A percentile compares a stretch with the other conserved stretches of the same genome.
Conservation (phyloP, 306 rosid genomes). For the Adenanthera pavonina region DNA sequence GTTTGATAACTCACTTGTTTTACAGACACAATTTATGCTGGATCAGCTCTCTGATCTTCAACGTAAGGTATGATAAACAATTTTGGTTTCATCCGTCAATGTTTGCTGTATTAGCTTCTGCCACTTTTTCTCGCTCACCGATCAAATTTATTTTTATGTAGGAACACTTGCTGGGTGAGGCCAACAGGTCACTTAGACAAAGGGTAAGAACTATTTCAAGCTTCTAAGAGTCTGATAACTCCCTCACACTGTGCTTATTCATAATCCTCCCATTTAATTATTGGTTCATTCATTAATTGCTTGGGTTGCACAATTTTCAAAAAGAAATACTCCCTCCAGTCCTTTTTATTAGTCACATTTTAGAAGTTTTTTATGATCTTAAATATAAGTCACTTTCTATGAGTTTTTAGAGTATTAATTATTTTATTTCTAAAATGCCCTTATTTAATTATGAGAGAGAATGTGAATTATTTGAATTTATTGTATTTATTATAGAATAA, state of each 20-base stretch:
- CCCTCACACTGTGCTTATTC: background rate
- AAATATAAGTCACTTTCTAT: no score
- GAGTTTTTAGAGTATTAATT: no score
- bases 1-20: background rate
- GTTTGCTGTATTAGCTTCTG: background rate
- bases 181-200: slow-evolving; percentile 63
- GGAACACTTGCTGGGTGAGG: slow-evolving; percentile 69
- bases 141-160: slow-evolving; percentile 23
- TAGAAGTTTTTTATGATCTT: no score
- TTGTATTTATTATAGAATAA: no score
- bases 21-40: slow-evolving; percentile 72
- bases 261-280: background rate
- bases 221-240: background rate
- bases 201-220: slow-evolving; percentile 51
- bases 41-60: slow-evolving; percentile 79
- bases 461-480: no score
- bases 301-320: no score
- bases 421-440: no score
- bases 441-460: no score
- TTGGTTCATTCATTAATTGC: no score
- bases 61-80: slow-evolving; percentile 49
- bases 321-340: no score
- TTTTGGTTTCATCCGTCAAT: background rate
- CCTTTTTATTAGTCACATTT: no score
- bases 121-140: background rate